Base-by-base conservation (phyloP, 2,329 filamentous ascomycete genomes). In the Aspergillus fischeri region DNA sequence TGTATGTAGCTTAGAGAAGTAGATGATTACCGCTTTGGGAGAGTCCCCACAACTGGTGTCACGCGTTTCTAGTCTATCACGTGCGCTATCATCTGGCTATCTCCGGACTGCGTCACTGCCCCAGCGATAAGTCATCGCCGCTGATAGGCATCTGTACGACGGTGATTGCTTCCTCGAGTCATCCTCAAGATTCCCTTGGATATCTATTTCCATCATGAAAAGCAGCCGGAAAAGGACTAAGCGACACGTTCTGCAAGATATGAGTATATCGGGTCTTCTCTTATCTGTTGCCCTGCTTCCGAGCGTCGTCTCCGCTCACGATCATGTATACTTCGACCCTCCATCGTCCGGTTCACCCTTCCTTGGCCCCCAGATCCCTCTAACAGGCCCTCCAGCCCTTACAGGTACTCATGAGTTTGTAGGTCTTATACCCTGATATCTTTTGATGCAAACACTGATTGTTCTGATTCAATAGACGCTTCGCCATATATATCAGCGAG, bases 401-500 rank as follows among this genome's bases (percentile, higher is more conserved):
- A 56, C 55, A 14, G 63, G 65, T 21, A 63, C 58, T 20, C 68
- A 73, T 66, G 69, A 76, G 52, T 77, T 77, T 69, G 74, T 76
- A 68, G 59, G 68, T 57, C 17, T 21, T 10, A 4, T 24, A 25
- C 3, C 53, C 14, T 27, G 4, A 8, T 47, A 17, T 10, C 4
- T 29, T 28, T 9, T 3, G 17, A 17, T 9, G 5, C 27, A 14
- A 38, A 35, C 3, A 8, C 14, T 38, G n/a, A 35, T 21, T 32
- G 21, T 24, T n/a, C 11, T 21, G 32, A 20, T 27, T 14, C 44
- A n/a, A 47, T 59, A 75, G 75, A 67, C 69, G 6, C 83, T 99
- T 56, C 87, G 91, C 67, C 93, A 99, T 75, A 87, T 97, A 68
- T 94, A 91, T 76, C 92, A 97, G 72, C 92, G 96, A 76, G 93